Conservation (phyloP, 2,329 filamentous ascomycete species). For the Neocatenulostroma microsporum region DNA sequence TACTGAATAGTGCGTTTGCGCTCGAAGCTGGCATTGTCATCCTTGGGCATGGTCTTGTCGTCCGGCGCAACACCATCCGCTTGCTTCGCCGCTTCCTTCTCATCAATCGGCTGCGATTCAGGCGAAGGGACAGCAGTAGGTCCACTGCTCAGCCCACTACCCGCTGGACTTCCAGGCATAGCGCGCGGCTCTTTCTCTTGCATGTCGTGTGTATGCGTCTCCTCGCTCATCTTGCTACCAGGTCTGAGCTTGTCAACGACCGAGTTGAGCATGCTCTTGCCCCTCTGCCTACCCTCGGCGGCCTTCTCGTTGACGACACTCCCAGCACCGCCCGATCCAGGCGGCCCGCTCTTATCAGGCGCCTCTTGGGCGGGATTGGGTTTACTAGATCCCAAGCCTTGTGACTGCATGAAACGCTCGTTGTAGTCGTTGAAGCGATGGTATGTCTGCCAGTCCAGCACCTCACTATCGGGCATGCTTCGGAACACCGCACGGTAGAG, state of each 20-base stretch:
- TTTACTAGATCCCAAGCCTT: slow-evolving; percentile 49
- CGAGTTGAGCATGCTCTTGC: slow-evolving; percentile 23
- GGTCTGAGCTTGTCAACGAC: slow-evolving; percentile 28
- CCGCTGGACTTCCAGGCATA: slow-evolving; percentile 19
- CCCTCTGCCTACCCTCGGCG: slow-evolving; percentile 2
- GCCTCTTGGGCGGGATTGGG: slow-evolving; percentile 43
- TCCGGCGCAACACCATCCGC: slow-evolving; percentile 12
- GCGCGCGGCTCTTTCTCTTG: slow-evolving; percentile 22
- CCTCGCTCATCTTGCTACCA: slow-evolving; percentile 21
- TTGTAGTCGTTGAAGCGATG: slow-evolving; percentile 72
- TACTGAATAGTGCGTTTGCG: slow-evolving; percentile 28
- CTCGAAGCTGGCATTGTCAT: slow-evolving; percentile 26
- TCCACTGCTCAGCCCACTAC: slow-evolving; percentile 16
- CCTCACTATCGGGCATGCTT: slow-evolving; percentile 94
- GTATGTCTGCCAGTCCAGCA: slow-evolving; percentile 88
- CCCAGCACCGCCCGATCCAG: slow-evolving; percentile 31
- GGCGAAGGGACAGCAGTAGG: slow-evolving; percentile 25
- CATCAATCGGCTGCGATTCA: slow-evolving; percentile 19
- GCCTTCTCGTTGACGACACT: slow-evolving; percentile 4
- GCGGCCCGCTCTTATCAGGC: slow-evolving; percentile 42
- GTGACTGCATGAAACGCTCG: slow-evolving; percentile 63
- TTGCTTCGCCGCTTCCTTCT: slow-evolving; percentile 20
- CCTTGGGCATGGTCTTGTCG: slow-evolving; percentile 7
- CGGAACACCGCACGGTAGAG: slow-evolving; percentile 90
- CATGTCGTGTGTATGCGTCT: slow-evolving; percentile 13